Base-by-base conservation (phyloP, 148 eudicot genomes). In the Camellia sinensis region DNA sequence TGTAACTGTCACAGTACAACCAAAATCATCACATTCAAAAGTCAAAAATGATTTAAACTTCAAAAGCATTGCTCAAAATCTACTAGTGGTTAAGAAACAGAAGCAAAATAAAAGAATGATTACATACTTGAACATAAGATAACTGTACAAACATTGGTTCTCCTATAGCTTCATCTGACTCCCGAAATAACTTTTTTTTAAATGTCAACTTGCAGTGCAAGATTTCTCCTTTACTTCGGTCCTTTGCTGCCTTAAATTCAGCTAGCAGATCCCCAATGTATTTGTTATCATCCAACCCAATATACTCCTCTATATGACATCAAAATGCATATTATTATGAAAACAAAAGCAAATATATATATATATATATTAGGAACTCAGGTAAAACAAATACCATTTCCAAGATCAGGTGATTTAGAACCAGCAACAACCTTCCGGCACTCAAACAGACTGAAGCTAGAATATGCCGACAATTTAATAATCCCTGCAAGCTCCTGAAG, bases 131-230 rank as follows among this genome's bases (percentile, higher is more conserved):
- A 79, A 97, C 99, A 84, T 97, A 97, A 29, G 92, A 97, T 84
- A 97, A 85, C 83, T 97, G 99, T 82, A 91, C 90, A 89, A 97
- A 97, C 99, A 97, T 97, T 48, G 98, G 95, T 63, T 97, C 99
- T 62, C 91, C 86, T 67, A 94, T 91, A 84, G 97, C 91, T 85
- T 97, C 99, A 88, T 97, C 99, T 43, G 98, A 91, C 84, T 97
- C 99, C 70, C 99, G 91, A 83, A 97, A 97, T 61, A 94, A 85
- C 90, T 91, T 97, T 82, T 94, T 93, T 83, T 97, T 94, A 80
- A 97, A 97, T 68, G 89, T 94, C 84, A 97, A 79, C 78, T 97
- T 97, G 85, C 93, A 97, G 77, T 97, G 99, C 86, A 94, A 87
- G 64, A 92, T 91, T 79, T 97, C 99, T 80, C 99, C 99, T 83